Evolutionary conservation across 306 rosid genomes (phyloP).

Genomic region (Arachis stenosperma): DNA sequence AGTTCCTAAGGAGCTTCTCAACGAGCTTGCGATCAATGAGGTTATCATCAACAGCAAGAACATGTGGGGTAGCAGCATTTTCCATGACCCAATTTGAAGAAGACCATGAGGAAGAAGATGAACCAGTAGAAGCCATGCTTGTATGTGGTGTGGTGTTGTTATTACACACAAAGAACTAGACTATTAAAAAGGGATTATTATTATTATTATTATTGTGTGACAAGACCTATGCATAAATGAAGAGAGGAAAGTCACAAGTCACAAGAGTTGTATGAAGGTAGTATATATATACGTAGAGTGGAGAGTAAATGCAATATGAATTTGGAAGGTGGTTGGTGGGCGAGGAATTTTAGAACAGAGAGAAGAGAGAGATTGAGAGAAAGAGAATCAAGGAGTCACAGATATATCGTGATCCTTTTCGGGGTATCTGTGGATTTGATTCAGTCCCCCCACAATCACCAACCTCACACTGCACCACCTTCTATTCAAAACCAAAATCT

Average conservation of each 20-base stretch:
- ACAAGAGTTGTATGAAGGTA: constrained; percentile 57
- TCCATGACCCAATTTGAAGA: constrained; percentile 60
- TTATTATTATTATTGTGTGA: not conserved
- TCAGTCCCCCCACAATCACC: constrained; percentile 47
- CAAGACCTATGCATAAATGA: constrained; percentile 32
- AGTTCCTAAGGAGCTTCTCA: constrained; percentile 80
- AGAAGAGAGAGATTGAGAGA: constrained; percentile 31
- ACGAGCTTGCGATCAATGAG: constrained; percentile 79
- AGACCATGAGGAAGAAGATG: constrained; percentile 45
- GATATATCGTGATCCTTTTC: constrained; percentile 84
- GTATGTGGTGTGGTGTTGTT: no score
- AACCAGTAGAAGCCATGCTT: constrained; percentile 50
- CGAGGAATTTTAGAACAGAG: constrained; percentile 52
- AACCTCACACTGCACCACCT: not conserved
- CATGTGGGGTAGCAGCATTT: constrained; percentile 71
- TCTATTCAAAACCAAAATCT: constrained; percentile 28
- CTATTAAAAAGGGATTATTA: no score
- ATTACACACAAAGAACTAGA: no score
- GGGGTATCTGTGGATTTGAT: constrained; percentile 79
- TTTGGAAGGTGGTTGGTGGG: constrained; percentile 51
- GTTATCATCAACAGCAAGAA: constrained; percentile 91
- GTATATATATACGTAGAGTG: constrained; percentile 34
- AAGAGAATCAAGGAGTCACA: constrained; percentile 55
- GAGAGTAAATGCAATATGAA: constrained; percentile 45
- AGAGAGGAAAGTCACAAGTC: constrained; percentile 48